phyloP scores from a whole-genome alignment of 2,329 filamentous ascomycete species.

The Alternaria conjuncta region DNA sequence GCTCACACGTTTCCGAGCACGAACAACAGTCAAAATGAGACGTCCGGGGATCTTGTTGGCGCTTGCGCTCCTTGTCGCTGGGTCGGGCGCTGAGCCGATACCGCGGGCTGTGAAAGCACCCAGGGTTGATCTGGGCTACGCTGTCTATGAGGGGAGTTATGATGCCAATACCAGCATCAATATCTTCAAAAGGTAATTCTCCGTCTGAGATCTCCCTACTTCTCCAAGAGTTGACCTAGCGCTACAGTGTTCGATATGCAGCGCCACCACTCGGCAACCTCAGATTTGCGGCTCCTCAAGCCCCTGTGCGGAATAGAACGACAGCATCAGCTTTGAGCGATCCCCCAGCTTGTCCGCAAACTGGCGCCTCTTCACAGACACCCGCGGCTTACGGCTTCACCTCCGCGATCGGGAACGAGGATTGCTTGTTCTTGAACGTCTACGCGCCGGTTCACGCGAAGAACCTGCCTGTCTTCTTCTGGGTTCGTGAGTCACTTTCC shows the following conservation, averaged over 20 bases:
- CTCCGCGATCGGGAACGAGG: constrained; percentile 45
- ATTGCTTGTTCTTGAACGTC: constrained; percentile 52
- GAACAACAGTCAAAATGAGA: not conserved
- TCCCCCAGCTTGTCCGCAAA: constrained; percentile 43
- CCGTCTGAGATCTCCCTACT: too few relatives aligned
- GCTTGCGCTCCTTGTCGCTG: constrained; percentile 26
- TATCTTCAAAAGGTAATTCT: constrained; percentile 40
- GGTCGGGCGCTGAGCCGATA: constrained; percentile 28
- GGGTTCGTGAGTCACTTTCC: constrained; percentile 52
- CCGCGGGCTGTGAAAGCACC: constrained; percentile 29
- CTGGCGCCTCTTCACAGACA: constrained; percentile 35
- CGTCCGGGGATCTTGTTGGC: constrained; percentile 11
- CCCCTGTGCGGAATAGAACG: constrained; percentile 52
- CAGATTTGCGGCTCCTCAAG: constrained; percentile 59
- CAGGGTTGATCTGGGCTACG: constrained; percentile 42
- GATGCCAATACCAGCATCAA: constrained; percentile 35
- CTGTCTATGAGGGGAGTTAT: constrained; percentile 36
- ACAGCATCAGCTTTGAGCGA: constrained; percentile 54
- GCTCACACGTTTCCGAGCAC: not conserved
- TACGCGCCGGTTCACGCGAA: constrained; percentile 50
- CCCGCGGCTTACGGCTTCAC: constrained; percentile 39
- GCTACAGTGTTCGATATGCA: constrained; percentile 55
- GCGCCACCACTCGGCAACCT: constrained; percentile 58
- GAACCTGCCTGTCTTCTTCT: constrained; percentile 62
- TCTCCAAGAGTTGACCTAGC: not conserved